These are phyloP conservation scores for Mortierella hygrophila DNA, from an alignment of 192 early-diverging fungal genomes.

Conservation along the genomic window DNA sequence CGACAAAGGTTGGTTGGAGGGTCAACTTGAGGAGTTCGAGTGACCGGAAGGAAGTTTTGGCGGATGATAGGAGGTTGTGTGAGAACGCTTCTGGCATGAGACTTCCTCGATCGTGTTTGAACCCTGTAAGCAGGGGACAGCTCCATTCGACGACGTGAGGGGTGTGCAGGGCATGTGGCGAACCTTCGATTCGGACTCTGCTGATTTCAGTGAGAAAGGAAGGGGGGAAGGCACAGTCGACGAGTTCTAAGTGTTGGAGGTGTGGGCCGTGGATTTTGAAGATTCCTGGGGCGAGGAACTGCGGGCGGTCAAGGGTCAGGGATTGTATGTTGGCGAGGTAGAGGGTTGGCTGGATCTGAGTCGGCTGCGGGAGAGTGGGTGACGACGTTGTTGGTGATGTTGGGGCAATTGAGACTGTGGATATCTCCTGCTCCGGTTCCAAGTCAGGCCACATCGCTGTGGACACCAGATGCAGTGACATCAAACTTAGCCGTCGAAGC, in stretches of 20 bases:
- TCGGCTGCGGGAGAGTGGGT: background rate
- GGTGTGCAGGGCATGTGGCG: background rate
- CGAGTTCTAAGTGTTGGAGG: slow-evolving; percentile 4
- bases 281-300: background rate
- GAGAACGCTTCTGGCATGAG: background rate
- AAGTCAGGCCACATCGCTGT: slow-evolving; percentile 13
- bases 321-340: background rate
- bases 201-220: background rate
- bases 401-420: background rate
- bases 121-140: slow-evolving; percentile 19
- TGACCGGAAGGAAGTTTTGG: background rate
- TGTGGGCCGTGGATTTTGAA: slow-evolving; percentile 13
- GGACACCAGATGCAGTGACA: background rate
- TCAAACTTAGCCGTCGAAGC: slow-evolving; percentile 16
- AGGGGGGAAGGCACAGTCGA: background rate
- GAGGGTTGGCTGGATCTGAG: background rate
- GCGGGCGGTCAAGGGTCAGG: background rate
- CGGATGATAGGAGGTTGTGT: slow-evolving; percentile 15
- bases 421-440: background rate
- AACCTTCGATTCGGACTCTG: background rate
- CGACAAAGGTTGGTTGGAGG: slow-evolving; percentile 5
- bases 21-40: slow-evolving; percentile 1
- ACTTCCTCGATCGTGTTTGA: background rate
- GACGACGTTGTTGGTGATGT: background rate
- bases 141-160: slow-evolving; percentile 16